Evolutionary conservation across 1,284 basidiomycete genomes (phyloP).

Genomic region (Ceratobasidium sp.): DNA sequence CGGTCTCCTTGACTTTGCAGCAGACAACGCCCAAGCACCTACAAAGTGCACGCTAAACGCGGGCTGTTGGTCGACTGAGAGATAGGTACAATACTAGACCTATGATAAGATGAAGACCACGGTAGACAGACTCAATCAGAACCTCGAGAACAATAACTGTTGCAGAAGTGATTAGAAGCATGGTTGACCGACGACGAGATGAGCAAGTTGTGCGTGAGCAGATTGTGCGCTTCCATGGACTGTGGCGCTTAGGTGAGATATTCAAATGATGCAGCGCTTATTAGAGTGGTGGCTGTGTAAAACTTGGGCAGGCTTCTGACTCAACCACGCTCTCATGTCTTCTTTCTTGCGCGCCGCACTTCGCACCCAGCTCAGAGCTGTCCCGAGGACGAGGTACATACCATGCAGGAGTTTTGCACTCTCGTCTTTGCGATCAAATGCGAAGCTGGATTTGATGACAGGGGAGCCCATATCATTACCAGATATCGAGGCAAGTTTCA

Average conservation of each 20-base stretch:
- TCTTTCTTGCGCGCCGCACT: constrained; percentile 36
- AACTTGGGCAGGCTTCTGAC: constrained; percentile 13
- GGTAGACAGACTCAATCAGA: constrained; percentile 20
- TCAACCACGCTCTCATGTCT: constrained; percentile 26
- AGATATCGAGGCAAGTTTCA: constrained; percentile 58
- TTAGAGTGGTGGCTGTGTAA: constrained; percentile 24
- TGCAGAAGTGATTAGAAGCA: constrained; percentile 36
- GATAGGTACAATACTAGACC: too few species aligned
- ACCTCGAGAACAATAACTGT: constrained; percentile 31
- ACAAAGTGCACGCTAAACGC: too few species aligned
- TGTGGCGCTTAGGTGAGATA: constrained; percentile 7
- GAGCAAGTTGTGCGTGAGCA: constrained; percentile 14
- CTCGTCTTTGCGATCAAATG: background rate
- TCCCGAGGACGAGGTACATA: background rate
- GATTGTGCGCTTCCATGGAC: constrained; percentile 29
- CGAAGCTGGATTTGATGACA: constrained; percentile 57
- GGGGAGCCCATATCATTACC: constrained; percentile 59
- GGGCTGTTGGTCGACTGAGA: too few species aligned
- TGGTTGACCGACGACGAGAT: constrained; percentile 3
- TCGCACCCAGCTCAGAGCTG: constrained; percentile 23
- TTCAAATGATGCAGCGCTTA: too few species aligned
- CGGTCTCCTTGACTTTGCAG: background rate
- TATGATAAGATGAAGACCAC: background rate
- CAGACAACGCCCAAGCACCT: too few species aligned
- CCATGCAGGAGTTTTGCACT: background rate